Conservation (phyloP, 176 grass and related monocot genomes). For the Microstegium vimineum region DNA sequence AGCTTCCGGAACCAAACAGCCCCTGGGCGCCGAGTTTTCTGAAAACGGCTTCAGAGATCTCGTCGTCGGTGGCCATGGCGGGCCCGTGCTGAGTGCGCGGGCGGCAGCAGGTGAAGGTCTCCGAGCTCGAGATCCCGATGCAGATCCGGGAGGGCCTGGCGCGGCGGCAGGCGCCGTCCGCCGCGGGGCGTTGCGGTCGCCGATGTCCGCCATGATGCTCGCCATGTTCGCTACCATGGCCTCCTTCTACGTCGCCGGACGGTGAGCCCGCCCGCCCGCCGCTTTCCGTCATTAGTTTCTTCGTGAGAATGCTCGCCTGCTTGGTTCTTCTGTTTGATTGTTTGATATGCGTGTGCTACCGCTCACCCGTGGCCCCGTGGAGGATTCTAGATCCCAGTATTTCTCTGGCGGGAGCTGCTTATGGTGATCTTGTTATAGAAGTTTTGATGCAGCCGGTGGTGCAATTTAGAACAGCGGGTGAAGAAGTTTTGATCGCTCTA, state of each 20-base stretch:
- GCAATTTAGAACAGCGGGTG: not conserved
- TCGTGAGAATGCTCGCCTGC: slow-evolving; percentile 19
- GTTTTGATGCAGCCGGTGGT: not conserved
- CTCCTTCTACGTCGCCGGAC: slow-evolving; percentile 91
- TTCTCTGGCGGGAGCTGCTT: not conserved
- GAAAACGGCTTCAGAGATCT: slow-evolving; percentile 5
- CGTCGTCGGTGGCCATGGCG: slow-evolving; percentile 10
- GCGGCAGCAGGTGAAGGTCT: not conserved
- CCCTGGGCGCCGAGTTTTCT: not conserved
- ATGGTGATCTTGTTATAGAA: not conserved
- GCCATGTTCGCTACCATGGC: slow-evolving; percentile 96
- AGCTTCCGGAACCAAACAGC: slow-evolving; percentile 18
- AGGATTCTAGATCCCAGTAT: slow-evolving; percentile 11
- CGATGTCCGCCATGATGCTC: slow-evolving; percentile 75
- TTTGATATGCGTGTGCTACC: not conserved
- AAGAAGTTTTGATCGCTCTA: not conserved
- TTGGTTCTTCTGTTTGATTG: not conserved
- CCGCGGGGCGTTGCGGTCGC: slow-evolving; percentile 46
- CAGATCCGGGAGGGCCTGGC: slow-evolving; percentile 66
- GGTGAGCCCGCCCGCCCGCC: slow-evolving; percentile 33
- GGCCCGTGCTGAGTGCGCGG: slow-evolving; percentile 26
- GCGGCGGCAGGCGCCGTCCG: slow-evolving; percentile 34
- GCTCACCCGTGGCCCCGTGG: not conserved
- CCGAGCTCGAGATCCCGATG: slow-evolving; percentile 45
- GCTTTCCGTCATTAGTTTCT: not conserved